Evolutionary conservation across 495 filamentous ascomycete species (phyloP).

Genomic region (Tuber umbilicatum): DNA sequence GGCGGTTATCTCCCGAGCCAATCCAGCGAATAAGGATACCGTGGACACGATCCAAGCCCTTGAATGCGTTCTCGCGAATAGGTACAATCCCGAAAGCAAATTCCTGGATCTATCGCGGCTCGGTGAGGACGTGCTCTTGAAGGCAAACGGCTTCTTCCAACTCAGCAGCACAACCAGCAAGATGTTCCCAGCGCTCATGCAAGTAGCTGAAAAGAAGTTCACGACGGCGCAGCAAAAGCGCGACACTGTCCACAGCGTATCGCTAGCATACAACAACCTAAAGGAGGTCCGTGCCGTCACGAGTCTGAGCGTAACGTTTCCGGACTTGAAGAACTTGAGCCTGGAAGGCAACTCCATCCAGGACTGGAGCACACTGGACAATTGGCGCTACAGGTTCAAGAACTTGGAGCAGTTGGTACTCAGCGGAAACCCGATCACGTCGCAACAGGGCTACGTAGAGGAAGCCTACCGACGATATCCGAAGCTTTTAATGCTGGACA

Average conservation of each 20-base stretch:
- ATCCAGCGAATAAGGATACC: constrained; percentile 32
- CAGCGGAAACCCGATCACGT: constrained; percentile 65
- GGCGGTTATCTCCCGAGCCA: constrained; percentile 27
- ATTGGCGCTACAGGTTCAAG: constrained; percentile 71
- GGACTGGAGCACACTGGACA: constrained; percentile 46
- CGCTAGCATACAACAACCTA: constrained; percentile 69
- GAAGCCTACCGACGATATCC: constrained; percentile 80
- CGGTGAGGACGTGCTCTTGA: constrained; percentile 59
- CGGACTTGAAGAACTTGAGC: constrained; percentile 65
- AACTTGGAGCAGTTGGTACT: constrained; percentile 71
- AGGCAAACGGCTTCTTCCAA: constrained; percentile 68
- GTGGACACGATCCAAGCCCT: constrained; percentile 45
- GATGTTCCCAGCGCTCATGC: constrained; percentile 84
- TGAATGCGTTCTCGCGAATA: constrained; percentile 57
- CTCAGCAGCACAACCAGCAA: constrained; percentile 66
- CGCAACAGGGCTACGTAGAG: constrained; percentile 54
- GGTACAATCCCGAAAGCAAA: constrained; percentile 64
- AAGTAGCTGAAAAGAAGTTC: constrained; percentile 66
- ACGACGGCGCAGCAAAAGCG: constrained; percentile 57
- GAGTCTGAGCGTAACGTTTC: constrained; percentile 65
- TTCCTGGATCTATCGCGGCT: constrained; percentile 74
- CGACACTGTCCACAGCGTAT: constrained; percentile 67
- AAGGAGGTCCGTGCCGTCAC: constrained; percentile 62
- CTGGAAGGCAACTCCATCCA: constrained; percentile 39
- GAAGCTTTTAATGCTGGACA: constrained; percentile 56